Evolutionary conservation across 2,329 filamentous ascomycete genomes (phyloP).

Genomic region (Cercospora citrullina): DNA sequence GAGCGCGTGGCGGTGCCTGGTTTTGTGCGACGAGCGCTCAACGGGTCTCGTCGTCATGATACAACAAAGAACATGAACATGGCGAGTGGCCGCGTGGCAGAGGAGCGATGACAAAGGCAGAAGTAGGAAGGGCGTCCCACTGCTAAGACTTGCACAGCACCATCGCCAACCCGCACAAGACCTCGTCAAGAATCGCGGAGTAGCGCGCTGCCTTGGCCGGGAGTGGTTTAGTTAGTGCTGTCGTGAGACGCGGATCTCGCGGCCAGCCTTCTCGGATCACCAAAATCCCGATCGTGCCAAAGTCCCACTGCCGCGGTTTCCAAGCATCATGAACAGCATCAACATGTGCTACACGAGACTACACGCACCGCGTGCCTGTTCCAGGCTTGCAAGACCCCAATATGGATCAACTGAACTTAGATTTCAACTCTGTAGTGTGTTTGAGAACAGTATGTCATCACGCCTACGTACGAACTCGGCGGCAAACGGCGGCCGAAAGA

Average conservation of each 20-base stretch:
- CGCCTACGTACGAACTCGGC: neutral
- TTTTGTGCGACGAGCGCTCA: neutral
- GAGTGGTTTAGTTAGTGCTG: conserved; percentile 5
- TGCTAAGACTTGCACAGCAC: conserved; percentile 5
- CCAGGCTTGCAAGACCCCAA: too few relatives aligned
- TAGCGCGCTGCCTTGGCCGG: neutral
- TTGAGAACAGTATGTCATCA: too few relatives aligned
- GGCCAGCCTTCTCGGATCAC: neutral
- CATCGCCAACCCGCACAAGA: conserved; percentile 1
- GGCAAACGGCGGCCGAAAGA: neutral
- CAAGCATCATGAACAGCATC: neutral
- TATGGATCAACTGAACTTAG: too few relatives aligned
- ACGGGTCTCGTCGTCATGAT: neutral
- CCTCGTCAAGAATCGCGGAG: neutral
- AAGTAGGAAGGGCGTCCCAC: neutral
- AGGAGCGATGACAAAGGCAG: neutral
- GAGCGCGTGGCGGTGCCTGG: neutral
- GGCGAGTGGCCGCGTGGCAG: neutral
- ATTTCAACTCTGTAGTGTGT: too few relatives aligned
- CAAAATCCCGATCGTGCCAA: neutral
- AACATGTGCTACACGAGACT: neutral
- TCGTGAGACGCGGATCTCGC: conserved; percentile 2
- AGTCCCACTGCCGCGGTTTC: neutral
- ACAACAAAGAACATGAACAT: neutral
- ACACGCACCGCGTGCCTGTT: neutral